phyloP scores from a whole-genome alignment of 2,329 filamentous ascomycete genomes.

The Trichophyton rubrum region DNA sequence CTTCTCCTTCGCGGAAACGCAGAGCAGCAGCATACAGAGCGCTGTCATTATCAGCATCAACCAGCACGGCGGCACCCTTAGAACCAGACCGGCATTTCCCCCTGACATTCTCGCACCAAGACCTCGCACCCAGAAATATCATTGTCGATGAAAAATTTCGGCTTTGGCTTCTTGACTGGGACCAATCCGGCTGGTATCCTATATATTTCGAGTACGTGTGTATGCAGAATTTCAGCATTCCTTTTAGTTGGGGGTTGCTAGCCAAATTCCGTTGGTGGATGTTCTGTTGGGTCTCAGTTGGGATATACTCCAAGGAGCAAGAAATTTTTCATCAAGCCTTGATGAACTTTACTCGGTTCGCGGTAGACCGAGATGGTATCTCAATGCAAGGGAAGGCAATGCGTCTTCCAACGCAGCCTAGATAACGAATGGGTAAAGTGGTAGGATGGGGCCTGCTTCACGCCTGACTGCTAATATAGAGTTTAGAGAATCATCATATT shows the following conservation, averaged over 20 bases:
- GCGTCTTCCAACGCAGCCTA: neutral
- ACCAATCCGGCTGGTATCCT: constrained; percentile 11
- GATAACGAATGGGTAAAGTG: neutral
- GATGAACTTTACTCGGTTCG: neutral
- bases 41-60: neutral
- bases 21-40: neutral
- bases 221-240: constrained; percentile 11
- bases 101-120: constrained; percentile 24
- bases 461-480: neutral
- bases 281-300: constrained; percentile 10
- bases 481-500: neutral
- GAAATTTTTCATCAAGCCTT: neutral
- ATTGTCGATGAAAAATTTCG: constrained; percentile 17
- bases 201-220: constrained; percentile 11
- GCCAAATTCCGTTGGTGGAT: constrained; percentile 7
- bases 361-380: neutral
- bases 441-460: neutral
- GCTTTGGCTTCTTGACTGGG: constrained; percentile 13
- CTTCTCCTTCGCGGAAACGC: neutral
- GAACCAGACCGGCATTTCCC: constrained; percentile 14
- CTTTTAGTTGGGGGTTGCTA: constrained; percentile 5
- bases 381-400: neutral
- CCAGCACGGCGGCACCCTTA: neutral
- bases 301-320: constrained; percentile 7
- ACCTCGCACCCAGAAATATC: constrained; percentile 22